These are phyloP conservation scores for Paracoccidioides lutzii DNA, from an alignment of 2,329 filamentous ascomycete species.

Conservation along the genomic window DNA sequence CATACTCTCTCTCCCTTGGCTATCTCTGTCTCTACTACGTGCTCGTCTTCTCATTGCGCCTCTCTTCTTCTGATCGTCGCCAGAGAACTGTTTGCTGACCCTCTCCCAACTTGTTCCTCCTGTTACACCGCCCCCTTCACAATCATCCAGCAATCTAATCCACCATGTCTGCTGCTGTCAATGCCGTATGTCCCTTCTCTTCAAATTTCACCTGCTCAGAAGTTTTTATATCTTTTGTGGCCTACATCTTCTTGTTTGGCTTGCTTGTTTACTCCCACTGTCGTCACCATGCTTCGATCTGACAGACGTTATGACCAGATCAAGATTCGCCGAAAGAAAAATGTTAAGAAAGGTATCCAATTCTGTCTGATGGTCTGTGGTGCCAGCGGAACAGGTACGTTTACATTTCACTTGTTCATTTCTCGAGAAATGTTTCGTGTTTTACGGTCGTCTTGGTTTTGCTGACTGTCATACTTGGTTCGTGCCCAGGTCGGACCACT, in stretches of 20 bases:
- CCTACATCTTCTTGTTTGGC: background rate
- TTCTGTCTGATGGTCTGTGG: conserved; percentile 99
- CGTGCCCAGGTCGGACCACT: conserved; percentile 68
- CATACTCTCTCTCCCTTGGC: conserved; percentile 6
- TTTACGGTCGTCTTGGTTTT: conserved; percentile 8
- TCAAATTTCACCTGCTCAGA: background rate
- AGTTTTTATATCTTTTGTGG: background rate
- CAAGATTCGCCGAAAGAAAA: conserved; percentile 99
- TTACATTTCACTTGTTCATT: conserved; percentile 23
- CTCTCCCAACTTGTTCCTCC: conserved; percentile 5
- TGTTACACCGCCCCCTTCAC: conserved; percentile 6
- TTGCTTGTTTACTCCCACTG: background rate
- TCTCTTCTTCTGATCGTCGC: conserved; percentile 11
- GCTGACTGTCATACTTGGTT: conserved; percentile 10
- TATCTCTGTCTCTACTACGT: conserved; percentile 13
- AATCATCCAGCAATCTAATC: background rate
- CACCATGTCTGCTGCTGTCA: conserved; percentile 21
- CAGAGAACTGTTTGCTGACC: conserved; percentile 6
- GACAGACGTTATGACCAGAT: conserved; percentile 41
- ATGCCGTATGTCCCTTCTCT: conserved; percentile 33
- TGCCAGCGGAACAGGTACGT: conserved; percentile 86
- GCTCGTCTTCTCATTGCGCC: conserved; percentile 12
- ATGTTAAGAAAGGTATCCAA: conserved; percentile 99
- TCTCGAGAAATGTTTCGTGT: background rate
- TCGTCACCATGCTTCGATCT: conserved; percentile 6